Evolutionary conservation across 2,329 filamentous ascomycete genomes (phyloP), one percentile per base, ranked within the genome.

Genomic region (Colletotrichum sp.): DNA sequence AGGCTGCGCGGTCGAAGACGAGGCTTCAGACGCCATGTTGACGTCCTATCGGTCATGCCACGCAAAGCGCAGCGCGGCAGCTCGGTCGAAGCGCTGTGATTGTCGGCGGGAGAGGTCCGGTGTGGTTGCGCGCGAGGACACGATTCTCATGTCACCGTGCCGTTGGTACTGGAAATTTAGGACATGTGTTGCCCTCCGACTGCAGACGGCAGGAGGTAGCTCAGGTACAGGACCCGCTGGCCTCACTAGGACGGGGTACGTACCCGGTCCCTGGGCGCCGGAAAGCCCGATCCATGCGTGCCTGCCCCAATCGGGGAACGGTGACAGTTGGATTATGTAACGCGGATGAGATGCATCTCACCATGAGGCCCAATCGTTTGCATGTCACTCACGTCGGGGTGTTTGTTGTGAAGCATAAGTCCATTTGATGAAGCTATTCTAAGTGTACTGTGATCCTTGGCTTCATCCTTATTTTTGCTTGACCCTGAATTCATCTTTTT

Each of bases 1-100:
- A 62, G 81, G 76, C 72, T 78, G 80, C 70, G 81, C 71, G 57
- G 81, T 79, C 66, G 81, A 76, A 71, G 82, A 79, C 74, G 77
- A 65, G 66, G 68, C 72, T 68, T 83, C 83, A 72, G 86, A 86
- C 80, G 86, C 83, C 87, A 89, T 89, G 68, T 81, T 79, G 66
- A 76, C 36, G 60, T 62, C 67, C 67, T 66, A 76, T 75, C 71
- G 62, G 66, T 66, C 72, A 76, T 77, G 59, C 72, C 72, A 77
- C 72, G 76, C 72, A 39, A 34, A 65, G 59, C 65, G 59, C 73
- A 68, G 70, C 64, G 57, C 75, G 78, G 77, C 60, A 72, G 63
- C 64, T 71, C 73, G 49, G 59, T 76, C 36, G 18, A 59, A 63
- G 28, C 21, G 16, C 34, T 26, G 32, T 16, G 32, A 32, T n/a